Conservation (phyloP, 495 filamentous ascomycete genomes). For the Stereocaulon alpinum region DNA sequence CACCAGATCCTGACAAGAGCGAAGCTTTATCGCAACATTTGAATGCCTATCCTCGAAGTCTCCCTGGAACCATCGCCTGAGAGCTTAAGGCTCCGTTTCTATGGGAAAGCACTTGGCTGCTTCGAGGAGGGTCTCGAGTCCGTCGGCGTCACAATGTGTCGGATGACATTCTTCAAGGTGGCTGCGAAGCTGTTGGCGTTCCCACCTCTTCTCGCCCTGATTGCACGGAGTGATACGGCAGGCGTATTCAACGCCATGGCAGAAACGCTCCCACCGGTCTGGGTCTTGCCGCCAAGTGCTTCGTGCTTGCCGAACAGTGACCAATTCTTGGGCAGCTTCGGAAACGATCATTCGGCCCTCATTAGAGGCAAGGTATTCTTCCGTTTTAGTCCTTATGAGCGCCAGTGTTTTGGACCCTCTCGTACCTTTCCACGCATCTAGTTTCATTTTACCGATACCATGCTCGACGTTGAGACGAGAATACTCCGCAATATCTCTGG, state of each 20-base stretch:
- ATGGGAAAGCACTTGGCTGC: neutral
- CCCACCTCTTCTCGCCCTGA: neutral
- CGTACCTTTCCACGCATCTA: constrained; percentile 14
- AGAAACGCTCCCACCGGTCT: constrained; percentile 10
- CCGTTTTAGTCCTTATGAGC: constrained; percentile 3
- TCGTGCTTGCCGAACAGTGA: neutral
- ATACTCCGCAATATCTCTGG: neutral
- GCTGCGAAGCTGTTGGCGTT: constrained; percentile 1
- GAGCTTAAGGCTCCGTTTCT: neutral
- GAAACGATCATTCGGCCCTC: neutral
- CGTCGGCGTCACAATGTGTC: neutral
- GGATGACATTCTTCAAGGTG: neutral
- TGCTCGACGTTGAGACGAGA: constrained; percentile 15
- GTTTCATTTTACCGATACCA: constrained; percentile 18
- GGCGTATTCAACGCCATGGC: constrained; percentile 8
- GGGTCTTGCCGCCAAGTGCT: neutral
- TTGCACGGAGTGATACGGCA: neutral
- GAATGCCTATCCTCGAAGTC: neutral
- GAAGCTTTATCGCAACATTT: no score
- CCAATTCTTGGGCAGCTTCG: neutral
- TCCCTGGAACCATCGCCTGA: neutral
- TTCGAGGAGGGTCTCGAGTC: neutral
- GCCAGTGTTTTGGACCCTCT: neutral
- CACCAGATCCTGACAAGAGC: neutral
- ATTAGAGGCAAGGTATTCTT: neutral